phyloP scores from a whole-genome alignment of 495 filamentous ascomycete species.

The Annulohypoxylon stygium region DNA sequence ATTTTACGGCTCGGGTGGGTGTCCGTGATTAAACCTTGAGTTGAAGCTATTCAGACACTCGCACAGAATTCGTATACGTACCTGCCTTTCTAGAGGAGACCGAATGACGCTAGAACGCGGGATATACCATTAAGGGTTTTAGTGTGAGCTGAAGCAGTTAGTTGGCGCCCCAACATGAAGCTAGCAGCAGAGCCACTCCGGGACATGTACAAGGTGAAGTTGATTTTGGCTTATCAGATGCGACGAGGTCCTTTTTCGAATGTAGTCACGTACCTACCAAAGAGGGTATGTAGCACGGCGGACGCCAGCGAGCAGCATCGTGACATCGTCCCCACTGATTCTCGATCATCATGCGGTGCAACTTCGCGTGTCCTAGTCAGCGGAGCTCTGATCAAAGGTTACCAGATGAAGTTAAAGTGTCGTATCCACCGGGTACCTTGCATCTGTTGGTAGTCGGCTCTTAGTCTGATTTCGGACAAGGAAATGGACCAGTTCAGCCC shows the following conservation, averaged over 20 bases:
- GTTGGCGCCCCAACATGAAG: neutral
- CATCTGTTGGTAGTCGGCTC: neutral
- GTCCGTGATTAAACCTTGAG: neutral
- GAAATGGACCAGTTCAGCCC: neutral
- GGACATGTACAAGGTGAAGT: neutral
- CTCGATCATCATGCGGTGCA: slow-evolving; percentile 11
- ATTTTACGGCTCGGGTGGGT: slow-evolving; percentile 2
- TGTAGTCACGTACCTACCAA: neutral
- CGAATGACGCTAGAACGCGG: neutral
- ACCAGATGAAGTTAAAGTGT: slow-evolving; percentile 3
- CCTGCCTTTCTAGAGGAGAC: slow-evolving; percentile 8
- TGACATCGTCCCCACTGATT: neutral
- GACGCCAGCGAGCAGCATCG: neutral
- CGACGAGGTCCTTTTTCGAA: neutral
- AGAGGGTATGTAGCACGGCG: slow-evolving; percentile 2
- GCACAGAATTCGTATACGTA: neutral
- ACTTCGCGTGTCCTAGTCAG: slow-evolving; percentile 9
- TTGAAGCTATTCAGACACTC: slow-evolving; percentile 7
- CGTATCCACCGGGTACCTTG: slow-evolving; percentile 8
- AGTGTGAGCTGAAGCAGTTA: neutral
- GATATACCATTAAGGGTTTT: neutral
- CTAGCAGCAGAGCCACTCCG: neutral
- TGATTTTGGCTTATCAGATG: slow-evolving; percentile 10
- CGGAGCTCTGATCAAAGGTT: neutral
- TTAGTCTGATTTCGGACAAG: neutral